A percentile compares a stretch with the other conserved stretches of the same genome.
These are phyloP conservation scores for Spencermartinsiella ligniputridi DNA, from an alignment of 1,139 yeast species.

Conservation along the genomic window DNA sequence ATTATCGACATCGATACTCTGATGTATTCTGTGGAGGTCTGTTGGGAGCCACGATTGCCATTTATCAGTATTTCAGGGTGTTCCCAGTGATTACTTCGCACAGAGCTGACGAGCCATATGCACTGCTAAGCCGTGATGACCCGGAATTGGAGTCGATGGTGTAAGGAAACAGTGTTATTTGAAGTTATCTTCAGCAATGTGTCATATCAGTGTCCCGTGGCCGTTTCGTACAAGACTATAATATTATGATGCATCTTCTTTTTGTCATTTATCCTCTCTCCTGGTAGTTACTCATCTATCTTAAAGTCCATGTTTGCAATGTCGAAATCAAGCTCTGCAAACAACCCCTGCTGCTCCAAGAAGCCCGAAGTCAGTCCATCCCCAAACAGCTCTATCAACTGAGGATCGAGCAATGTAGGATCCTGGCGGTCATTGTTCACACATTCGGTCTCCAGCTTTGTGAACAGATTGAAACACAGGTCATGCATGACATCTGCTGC, in stretches of 20 bases:
- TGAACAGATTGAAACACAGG: slow-evolving; percentile 26
- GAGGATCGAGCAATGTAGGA: not conserved
- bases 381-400: slow-evolving; percentile 12
- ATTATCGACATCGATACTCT: slow-evolving; percentile 70
- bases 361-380: slow-evolving; percentile 18
- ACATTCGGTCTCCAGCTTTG: slow-evolving; percentile 23
- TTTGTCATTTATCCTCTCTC: too few species aligned
- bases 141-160: too few species aligned
- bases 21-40: slow-evolving; percentile 59
- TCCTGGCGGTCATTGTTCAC: slow-evolving; percentile 3
- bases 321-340: slow-evolving; percentile 24
- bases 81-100: slow-evolving; percentile 21
- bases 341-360: slow-evolving; percentile 24
- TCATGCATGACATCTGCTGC: slow-evolving; percentile 29
- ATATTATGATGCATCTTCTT: too few species aligned
- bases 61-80: slow-evolving; percentile 15
- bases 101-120: slow-evolving; percentile 20
- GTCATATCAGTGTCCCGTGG: too few species aligned
- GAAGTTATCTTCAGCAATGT: too few species aligned
- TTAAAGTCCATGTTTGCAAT: too few species aligned
- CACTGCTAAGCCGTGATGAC: too few species aligned
- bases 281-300: too few species aligned
- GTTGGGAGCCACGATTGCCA: slow-evolving; percentile 45
- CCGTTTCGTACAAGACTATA: too few species aligned
- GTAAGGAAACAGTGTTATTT: too few species aligned